Evolutionary conservation across 2,329 filamentous ascomycete species (phyloP), one percentile per base, ranked within the genome.

Genomic region (Lachnellula suecica): DNA sequence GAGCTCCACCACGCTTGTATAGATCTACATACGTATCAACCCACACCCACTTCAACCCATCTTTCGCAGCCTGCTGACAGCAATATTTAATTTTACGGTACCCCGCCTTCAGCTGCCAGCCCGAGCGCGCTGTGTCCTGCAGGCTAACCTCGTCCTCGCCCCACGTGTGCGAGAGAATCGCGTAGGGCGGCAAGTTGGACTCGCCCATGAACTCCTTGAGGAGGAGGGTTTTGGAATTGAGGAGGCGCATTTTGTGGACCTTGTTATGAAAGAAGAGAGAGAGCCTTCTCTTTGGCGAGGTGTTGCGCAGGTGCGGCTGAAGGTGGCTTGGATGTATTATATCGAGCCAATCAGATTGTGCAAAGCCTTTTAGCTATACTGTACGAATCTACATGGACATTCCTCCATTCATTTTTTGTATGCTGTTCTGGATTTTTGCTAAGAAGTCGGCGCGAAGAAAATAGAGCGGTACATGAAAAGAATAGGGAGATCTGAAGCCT

Each of bases 121-220:
- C 15, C 2, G 19, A 27, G 15, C 22, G 31, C 29, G 5, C 4
- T 29, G 38, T 38, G 35, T 71, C 66, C 44, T 68, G 57, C 37
- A 70, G 66, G 2, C 65, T 68, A 20, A 71, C 62, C 49, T 70
- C 70, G n/a, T 65, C 61, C 22, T 55, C 48, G 2, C 61, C 63
- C 71, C 71, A 73, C 1, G 66, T 69, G 48, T 74, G 72, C 0
- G 71, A 73, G 13, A 74, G 66, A 38, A 73, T 73, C 8, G 70
- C 70, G 44, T 74, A 74, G 3, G 46, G 57, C 0, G 68, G 70
- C 13, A 50, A 2, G 57, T 41, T 44, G 29, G 8, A 8, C 4
- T 56, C 34, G 23, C 54, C 20, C 3, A 61, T 59, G 50, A 64
- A 58, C 49, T 70, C 68, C 44, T 69, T 66, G 22, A 73, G 58